phyloP scores from a whole-genome alignment of 495 filamentous ascomycete genomes.

The Aspergillus bertholletiae region DNA sequence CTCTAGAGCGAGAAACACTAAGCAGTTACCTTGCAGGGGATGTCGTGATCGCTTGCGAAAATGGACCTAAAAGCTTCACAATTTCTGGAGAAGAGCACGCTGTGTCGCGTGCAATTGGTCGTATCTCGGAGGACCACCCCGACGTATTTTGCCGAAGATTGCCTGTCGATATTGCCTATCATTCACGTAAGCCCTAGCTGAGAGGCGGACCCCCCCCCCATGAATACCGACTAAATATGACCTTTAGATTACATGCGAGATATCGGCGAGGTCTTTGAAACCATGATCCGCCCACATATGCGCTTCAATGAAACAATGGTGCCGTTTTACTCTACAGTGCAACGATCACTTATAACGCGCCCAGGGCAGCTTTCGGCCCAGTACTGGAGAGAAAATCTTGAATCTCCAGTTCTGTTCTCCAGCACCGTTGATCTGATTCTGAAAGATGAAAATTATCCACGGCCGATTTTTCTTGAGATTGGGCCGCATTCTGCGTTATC shows the following conservation, averaged over 20 bases:
- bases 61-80: slow-evolving; percentile 19
- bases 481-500: slow-evolving; percentile 43
- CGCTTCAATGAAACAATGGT: not conserved
- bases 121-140: slow-evolving; percentile 23
- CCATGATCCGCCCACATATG: slow-evolving; percentile 15
- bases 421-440: slow-evolving; percentile 24
- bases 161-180: slow-evolving; percentile 42
- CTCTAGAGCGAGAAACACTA: slow-evolving; percentile 20
- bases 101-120: slow-evolving; percentile 28
- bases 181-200: slow-evolving; percentile 44
- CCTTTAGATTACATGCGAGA: slow-evolving; percentile 16
- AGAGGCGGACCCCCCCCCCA: slow-evolving; percentile 9
- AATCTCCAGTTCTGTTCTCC: slow-evolving; percentile 35
- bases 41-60: slow-evolving; percentile 12
- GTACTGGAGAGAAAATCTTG: slow-evolving; percentile 44
- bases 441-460: slow-evolving; percentile 18
- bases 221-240: slow-evolving; percentile 5
- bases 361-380: slow-evolving; percentile 21
- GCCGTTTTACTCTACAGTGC: slow-evolving; percentile 31
- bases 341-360: slow-evolving; percentile 11
- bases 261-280: slow-evolving; percentile 7
- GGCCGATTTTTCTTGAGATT: slow-evolving; percentile 36
- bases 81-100: slow-evolving; percentile 28
- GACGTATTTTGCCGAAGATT: slow-evolving; percentile 23
- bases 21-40: slow-evolving; percentile 2